Conservation (phyloP, 2,329 filamentous ascomycete genomes). For the Ophiostoma piceae region DNA sequence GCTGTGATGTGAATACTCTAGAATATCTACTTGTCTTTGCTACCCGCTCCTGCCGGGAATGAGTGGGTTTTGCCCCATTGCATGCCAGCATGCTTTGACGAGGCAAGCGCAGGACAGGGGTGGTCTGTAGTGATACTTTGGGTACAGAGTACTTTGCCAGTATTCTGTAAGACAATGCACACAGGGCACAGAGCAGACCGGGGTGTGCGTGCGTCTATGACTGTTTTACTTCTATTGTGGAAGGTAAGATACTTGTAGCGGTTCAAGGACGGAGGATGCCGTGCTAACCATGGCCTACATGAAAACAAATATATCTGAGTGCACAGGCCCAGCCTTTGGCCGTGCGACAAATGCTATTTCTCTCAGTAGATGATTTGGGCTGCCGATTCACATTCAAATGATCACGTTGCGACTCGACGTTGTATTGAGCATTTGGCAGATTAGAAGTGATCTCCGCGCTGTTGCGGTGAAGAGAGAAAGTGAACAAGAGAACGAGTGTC, state of each 20-base stretch:
- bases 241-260: no score
- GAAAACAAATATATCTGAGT: neutral
- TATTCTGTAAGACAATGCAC: neutral
- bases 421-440: neutral
- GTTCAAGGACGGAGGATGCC: neutral
- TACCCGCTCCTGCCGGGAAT: slow-evolving; percentile 23
- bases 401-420: neutral
- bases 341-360: neutral
- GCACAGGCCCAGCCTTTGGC: neutral
- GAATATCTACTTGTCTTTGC: neutral
- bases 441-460: neutral
- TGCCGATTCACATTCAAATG: neutral
- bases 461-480: neutral
- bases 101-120: slow-evolving; percentile 24
- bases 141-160: neutral
- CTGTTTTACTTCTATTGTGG: neutral
- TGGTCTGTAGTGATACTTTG: neutral
- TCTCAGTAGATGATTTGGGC: neutral
- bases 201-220: neutral
- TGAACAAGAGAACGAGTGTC: neutral
- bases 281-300: neutral
- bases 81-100: slow-evolving; percentile 25
- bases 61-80: slow-evolving; percentile 20
- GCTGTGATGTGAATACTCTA: neutral
- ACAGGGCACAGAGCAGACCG: neutral